These are phyloP conservation scores for Ceratocystis destructans DNA, from an alignment of 2,329 filamentous ascomycete genomes.

Conservation along the genomic window DNA sequence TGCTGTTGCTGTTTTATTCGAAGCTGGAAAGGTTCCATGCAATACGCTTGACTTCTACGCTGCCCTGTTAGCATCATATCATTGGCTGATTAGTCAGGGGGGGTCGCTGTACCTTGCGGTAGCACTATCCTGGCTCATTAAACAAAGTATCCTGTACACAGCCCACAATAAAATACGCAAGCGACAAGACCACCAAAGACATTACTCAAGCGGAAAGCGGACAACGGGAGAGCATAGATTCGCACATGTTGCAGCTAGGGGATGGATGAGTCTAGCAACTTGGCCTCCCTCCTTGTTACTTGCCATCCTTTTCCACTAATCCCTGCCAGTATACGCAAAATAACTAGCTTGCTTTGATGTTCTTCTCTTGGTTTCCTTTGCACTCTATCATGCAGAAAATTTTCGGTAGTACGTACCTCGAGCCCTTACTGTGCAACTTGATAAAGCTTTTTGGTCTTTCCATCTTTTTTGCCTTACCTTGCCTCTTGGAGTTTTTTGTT, in stretches of 20 bases:
- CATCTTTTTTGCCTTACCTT: not conserved
- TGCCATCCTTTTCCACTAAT: not conserved
- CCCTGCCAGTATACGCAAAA: not conserved
- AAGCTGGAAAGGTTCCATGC: conserved; percentile 15
- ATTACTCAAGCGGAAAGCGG: not conserved
- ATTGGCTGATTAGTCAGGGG: conserved; percentile 17
- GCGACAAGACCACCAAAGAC: not conserved
- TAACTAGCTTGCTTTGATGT: not conserved
- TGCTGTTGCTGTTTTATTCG: not conserved
- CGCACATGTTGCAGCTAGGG: not conserved
- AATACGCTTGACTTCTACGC: conserved; percentile 16
- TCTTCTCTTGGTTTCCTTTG: not conserved
- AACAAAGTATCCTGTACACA: conserved; percentile 1
- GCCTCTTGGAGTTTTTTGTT: too few relatives aligned
- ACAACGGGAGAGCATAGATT: not conserved
- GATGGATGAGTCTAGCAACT: not conserved
- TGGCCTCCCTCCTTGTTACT: not conserved
- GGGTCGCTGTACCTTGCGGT: conserved; percentile 10
- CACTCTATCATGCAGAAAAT: conserved; percentile 1
- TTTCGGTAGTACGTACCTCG: conserved; percentile 1
- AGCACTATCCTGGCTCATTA: not conserved
- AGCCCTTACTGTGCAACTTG: not conserved
- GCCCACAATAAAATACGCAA: not conserved
- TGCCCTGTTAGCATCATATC: conserved; percentile 7
- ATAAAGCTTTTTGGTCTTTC: not conserved